phyloP scores from a whole-genome alignment of 148 eudicot species.

The Nepenthes gracilis region DNA sequence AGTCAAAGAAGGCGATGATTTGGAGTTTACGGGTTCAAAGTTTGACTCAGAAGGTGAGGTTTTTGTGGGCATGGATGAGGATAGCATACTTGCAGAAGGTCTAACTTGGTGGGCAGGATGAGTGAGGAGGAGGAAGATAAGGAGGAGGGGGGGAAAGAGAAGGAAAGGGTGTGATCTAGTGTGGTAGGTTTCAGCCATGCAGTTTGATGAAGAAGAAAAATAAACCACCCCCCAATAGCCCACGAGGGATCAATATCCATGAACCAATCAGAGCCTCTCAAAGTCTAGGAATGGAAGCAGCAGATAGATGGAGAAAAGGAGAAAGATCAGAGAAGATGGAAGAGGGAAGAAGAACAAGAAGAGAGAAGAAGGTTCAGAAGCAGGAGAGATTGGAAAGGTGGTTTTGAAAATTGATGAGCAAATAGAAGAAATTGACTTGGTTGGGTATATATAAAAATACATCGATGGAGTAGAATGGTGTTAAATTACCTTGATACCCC shows the following conservation, averaged over 20 bases:
- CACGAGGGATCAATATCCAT: slow-evolving; percentile 11
- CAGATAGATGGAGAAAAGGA: no score
- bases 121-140: slow-evolving; percentile 2
- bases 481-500: slow-evolving; percentile 2
- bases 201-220: slow-evolving; percentile 1
- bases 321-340: no score
- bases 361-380: not conserved
- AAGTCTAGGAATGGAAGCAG: no score
- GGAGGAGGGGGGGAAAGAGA: not conserved
- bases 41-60: not conserved
- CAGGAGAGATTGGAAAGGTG: not conserved
- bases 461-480: not conserved
- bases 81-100: no score
- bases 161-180: not conserved
- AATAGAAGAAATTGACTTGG: no score
- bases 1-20: not conserved
- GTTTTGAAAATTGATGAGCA: not conserved
- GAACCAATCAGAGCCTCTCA: not conserved
- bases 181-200: not conserved
- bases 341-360: not conserved
- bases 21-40: slow-evolving; percentile 1
- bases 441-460: not conserved
- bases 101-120: not conserved
- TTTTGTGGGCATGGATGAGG: not conserved
- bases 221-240: slow-evolving; percentile 3